Evolutionary conservation across 768 basidiomycete species (phyloP).

Genomic region (Coprinopsis strossmayeri): DNA sequence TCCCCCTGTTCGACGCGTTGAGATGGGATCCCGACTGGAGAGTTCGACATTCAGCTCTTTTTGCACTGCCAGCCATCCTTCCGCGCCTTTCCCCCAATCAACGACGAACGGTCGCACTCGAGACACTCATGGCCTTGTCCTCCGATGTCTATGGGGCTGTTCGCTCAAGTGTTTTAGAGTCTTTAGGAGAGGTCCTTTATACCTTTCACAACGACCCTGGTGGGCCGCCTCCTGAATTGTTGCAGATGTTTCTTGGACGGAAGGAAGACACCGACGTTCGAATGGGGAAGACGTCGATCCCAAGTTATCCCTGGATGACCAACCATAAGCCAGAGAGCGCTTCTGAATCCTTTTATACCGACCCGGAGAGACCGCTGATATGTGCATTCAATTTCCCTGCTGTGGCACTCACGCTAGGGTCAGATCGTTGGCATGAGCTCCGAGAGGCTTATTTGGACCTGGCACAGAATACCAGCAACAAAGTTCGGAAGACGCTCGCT

Average conservation of each 20-base stretch:
- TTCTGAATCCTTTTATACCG: constrained; percentile 45
- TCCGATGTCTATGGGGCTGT: constrained; percentile 61
- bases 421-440: constrained; percentile 65
- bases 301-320: constrained; percentile 7
- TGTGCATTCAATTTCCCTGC: constrained; percentile 92
- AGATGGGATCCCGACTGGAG: constrained; percentile 67
- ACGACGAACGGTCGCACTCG: constrained; percentile 59
- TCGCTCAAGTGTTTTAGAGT: constrained; percentile 74
- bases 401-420: constrained; percentile 77
- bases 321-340: constrained; percentile 11
- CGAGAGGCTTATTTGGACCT: constrained; percentile 63
- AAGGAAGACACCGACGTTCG: constrained; percentile 34
- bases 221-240: constrained; percentile 69
- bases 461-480: constrained; percentile 48
- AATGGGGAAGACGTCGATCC: constrained; percentile 24
- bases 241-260: constrained; percentile 72
- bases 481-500: constrained; percentile 74
- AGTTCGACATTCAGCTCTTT: constrained; percentile 83
- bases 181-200: constrained; percentile 84
- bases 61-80: constrained; percentile 77
- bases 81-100: constrained; percentile 51
- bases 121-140: constrained; percentile 56
- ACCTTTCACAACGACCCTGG: constrained; percentile 60
- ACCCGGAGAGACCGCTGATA: constrained; percentile 68
- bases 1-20: constrained; percentile 72